A percentile compares a stretch with the other conserved stretches of the same genome.
These are phyloP conservation scores for Darksidea phi DNA, from an alignment of 495 filamentous ascomycete genomes.

Conservation along the genomic window DNA sequence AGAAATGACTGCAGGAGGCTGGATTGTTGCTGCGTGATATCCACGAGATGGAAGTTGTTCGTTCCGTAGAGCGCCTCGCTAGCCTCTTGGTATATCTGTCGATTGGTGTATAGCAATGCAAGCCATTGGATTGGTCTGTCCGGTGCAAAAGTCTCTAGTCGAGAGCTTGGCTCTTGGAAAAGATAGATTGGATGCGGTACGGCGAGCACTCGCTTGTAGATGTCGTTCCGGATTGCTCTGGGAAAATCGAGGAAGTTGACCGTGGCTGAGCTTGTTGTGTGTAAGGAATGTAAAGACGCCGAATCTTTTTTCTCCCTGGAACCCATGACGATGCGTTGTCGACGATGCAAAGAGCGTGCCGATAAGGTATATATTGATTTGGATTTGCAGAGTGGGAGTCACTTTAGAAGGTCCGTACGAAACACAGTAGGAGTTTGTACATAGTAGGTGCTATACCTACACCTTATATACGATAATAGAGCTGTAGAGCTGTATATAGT, in stretches of 20 bases:
- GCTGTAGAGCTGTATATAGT: too few species aligned
- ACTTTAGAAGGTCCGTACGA: too few species aligned
- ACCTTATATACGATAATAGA: too few species aligned
- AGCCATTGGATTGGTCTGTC: slow-evolving; percentile 4
- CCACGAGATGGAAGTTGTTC: slow-evolving; percentile 13
- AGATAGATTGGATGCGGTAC: slow-evolving; percentile 6
- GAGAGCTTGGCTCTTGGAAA: slow-evolving; percentile 5
- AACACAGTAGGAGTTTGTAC: too few species aligned
- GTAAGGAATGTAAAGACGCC: too few species aligned
- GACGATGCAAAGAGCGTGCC: background rate
- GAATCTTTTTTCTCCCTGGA: background rate
- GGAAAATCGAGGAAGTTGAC: background rate
- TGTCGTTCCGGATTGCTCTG: background rate
- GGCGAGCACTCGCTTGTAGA: background rate
- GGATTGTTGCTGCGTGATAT: slow-evolving; percentile 4
- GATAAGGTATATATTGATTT: too few species aligned
- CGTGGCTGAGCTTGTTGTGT: too few species aligned
- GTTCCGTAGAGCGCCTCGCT: background rate
- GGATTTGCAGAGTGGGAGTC: too few species aligned
- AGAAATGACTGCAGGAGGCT: slow-evolving; percentile 3
- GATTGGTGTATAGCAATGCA: slow-evolving; percentile 6
- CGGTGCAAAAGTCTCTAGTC: background rate
- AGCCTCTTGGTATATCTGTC: slow-evolving; percentile 3
- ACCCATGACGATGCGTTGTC: slow-evolving; percentile 1
- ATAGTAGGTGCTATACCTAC: too few species aligned